phyloP scores from a whole-genome alignment of 1,284 basidiomycete genomes.

The Irpex lacteus region DNA sequence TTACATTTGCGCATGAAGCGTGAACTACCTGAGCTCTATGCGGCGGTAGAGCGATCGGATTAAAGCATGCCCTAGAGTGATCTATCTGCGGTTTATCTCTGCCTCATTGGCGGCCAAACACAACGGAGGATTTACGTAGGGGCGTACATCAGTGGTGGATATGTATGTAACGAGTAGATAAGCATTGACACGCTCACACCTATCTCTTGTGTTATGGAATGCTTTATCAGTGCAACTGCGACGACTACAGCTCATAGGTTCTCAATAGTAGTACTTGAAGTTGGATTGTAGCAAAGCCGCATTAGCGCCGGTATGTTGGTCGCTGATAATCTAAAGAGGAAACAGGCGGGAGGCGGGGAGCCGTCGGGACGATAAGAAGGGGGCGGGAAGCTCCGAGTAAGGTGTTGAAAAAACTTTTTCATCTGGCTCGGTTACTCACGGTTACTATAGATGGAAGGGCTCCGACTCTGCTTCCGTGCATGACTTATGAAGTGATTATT shows the following conservation, averaged over 20 bases:
- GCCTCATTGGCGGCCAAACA: neutral
- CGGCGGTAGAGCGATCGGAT: slow-evolving; percentile 15
- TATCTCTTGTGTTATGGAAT: neutral
- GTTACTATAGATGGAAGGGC: neutral
- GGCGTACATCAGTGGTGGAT: neutral
- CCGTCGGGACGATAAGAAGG: slow-evolving; percentile 3
- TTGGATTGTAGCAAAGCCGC: too few relatives aligned
- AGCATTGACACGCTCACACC: neutral
- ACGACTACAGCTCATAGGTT: too few relatives aligned
- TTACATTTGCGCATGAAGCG: slow-evolving; percentile 47
- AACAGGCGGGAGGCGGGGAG: slow-evolving; percentile 15
- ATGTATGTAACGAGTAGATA: neutral
- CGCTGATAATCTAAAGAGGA: slow-evolving; percentile 6
- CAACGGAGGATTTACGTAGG: slow-evolving; percentile 1
- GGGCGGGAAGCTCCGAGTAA: slow-evolving; percentile 20
- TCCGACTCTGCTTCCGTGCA: neutral
- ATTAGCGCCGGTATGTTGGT: slow-evolving; percentile 1
- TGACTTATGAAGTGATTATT: neutral
- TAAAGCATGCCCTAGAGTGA: neutral
- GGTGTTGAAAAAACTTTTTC: slow-evolving; percentile 20
- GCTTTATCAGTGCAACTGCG: too few relatives aligned
- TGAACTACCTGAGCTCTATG: slow-evolving; percentile 57
- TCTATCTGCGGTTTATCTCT: neutral
- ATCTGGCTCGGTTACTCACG: slow-evolving; percentile 24
- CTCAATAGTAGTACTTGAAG: too few relatives aligned